Percentiles rank a stretch among this genome's conserved stretches.
Evolutionary conservation across 805 yeast genomes (phyloP).

Genomic region (Saturnispora dispora): DNA sequence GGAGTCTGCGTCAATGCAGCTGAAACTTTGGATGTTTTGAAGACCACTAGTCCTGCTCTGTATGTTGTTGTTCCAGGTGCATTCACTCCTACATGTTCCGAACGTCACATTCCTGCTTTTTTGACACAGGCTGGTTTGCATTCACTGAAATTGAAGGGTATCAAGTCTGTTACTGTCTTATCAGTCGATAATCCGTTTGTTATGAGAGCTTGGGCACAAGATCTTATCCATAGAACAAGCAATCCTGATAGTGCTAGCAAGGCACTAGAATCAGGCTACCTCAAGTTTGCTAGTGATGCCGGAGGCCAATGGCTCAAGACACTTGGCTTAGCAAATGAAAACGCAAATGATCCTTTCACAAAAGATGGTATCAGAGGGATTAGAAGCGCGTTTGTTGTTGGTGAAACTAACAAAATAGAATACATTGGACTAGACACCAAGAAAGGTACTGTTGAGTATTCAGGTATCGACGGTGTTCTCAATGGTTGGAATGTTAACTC

Average conservation of each 20-base stretch:
- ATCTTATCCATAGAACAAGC: conserved; percentile 32
- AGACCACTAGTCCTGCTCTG: conserved; percentile 9
- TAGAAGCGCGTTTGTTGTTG: conserved; percentile 67
- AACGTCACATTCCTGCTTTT: conserved; percentile 34
- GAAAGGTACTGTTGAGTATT: conserved; percentile 18
- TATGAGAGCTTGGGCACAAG: conserved; percentile 38
- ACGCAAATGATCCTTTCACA: conserved; percentile 8
- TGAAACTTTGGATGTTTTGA: neutral
- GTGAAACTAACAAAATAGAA: conserved; percentile 26
- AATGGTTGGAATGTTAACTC: neutral
- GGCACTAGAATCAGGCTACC: conserved; percentile 13
- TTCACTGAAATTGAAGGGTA: conserved; percentile 31
- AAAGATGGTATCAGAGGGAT: conserved; percentile 12
- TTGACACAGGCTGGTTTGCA: conserved; percentile 24
- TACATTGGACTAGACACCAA: conserved; percentile 37
- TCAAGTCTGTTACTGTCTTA: conserved; percentile 30
- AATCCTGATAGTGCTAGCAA: neutral
- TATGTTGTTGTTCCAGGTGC: conserved; percentile 44
- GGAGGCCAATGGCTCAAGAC: conserved; percentile 19
- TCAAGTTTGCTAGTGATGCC: conserved; percentile 50
- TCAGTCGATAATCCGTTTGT: conserved; percentile 38
- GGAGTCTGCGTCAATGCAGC: conserved; percentile 9
- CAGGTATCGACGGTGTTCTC: conserved; percentile 13
- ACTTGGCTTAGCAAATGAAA: conserved; percentile 10
- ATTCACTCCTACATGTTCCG: conserved; percentile 42